Percentiles rank a stretch among this genome's conserved stretches.
phyloP scores from a whole-genome alignment of 371 early-diverging fungal species.

The Modicella reniformis region DNA sequence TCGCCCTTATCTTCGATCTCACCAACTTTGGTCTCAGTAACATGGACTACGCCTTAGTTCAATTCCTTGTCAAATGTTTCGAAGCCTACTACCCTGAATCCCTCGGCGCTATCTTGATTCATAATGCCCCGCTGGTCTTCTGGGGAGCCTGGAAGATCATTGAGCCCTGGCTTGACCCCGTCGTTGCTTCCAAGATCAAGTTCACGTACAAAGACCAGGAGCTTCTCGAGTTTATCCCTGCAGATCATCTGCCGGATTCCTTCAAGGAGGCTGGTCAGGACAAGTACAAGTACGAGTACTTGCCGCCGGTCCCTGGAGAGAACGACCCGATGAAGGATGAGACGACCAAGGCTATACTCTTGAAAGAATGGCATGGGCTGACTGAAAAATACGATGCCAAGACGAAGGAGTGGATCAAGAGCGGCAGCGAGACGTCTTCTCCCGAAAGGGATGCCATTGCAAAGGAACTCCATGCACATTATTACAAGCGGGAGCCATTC shows the following conservation, averaged over 20 bases:
- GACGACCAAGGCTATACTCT: conserved; percentile 23
- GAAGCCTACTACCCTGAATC: conserved; percentile 92
- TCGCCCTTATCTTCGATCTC: conserved; percentile 84
- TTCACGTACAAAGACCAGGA: conserved; percentile 77
- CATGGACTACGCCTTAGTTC: conserved; percentile 78
- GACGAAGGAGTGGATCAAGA: conserved; percentile 47
- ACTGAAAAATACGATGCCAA: conserved; percentile 47
- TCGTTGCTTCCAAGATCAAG: conserved; percentile 86
- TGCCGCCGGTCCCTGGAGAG: conserved; percentile 43
- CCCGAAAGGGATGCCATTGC: conserved; percentile 41
- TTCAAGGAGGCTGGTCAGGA: conserved; percentile 52
- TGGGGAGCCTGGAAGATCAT: conserved; percentile 85
- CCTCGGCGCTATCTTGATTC: conserved; percentile 79
- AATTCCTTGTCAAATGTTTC: conserved; percentile 82
- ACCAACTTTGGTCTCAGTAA: conserved; percentile 81
- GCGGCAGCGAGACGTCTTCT: conserved; percentile 9
- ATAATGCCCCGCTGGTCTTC: conserved; percentile 90
- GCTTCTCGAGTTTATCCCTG: conserved; percentile 69
- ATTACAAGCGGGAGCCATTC: conserved; percentile 53
- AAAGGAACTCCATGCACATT: conserved; percentile 35
- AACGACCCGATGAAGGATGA: conserved; percentile 38
- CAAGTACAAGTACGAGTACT: conserved; percentile 51
- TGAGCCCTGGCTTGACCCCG: conserved; percentile 89
- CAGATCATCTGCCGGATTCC: conserved; percentile 42
- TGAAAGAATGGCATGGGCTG: conserved; percentile 52